These are phyloP conservation scores for Alternaria arbusti DNA, from an alignment of 2,329 filamentous ascomycete species.

Conservation along the genomic window DNA sequence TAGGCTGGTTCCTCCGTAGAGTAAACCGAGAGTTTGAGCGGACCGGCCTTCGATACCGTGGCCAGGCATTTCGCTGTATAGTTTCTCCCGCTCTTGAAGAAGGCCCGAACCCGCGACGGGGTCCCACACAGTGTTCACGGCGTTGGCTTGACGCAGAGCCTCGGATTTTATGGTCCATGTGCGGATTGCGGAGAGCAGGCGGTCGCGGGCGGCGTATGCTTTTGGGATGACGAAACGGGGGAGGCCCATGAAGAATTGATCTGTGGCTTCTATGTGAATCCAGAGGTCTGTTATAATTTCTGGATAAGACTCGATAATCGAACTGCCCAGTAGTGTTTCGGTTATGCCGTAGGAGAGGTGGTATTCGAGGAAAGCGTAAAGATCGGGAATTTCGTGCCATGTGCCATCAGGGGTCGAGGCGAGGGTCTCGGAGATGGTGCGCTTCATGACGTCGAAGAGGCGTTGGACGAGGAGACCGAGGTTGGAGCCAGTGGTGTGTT, in stretches of 20 bases:
- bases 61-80: conserved; percentile 18
- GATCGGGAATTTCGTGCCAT: conserved; percentile 19
- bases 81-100: conserved; percentile 21
- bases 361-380: conserved; percentile 15
- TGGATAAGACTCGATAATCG: conserved; percentile 12
- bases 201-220: conserved; percentile 19
- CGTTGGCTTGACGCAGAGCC: neutral
- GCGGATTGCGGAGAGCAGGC: conserved; percentile 15
- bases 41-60: conserved; percentile 16
- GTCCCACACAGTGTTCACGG: conserved; percentile 13
- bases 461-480: conserved; percentile 13
- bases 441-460: conserved; percentile 11
- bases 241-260: conserved; percentile 18
- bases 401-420: neutral
- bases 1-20: conserved; percentile 23
- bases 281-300: conserved; percentile 17
- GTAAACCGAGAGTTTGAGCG: conserved; percentile 19
- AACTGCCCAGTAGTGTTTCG: conserved; percentile 15
- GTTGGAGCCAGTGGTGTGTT: conserved; percentile 12
- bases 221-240: conserved; percentile 14
- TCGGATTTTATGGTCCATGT: conserved; percentile 10
- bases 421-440: conserved; percentile 7
- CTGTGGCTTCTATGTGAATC: conserved; percentile 22
- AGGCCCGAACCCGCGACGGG: conserved; percentile 15
- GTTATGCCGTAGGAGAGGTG: conserved; percentile 13